Base-by-base conservation (phyloP, 371 early-diverging fungal species). In the Mucor indicus region DNA sequence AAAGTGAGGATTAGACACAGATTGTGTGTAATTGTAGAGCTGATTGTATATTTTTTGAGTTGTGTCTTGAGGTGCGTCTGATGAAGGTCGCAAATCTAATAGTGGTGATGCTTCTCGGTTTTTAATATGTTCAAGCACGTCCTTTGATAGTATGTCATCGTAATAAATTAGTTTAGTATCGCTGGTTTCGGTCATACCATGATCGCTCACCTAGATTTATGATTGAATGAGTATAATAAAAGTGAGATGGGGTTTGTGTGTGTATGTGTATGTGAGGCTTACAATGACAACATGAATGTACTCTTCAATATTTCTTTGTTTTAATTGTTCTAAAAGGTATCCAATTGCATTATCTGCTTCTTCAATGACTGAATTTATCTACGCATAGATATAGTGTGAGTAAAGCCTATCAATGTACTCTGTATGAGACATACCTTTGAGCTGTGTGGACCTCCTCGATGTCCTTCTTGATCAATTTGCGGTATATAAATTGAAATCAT, bases 381-480 rank as follows among this genome's bases (percentile, higher is more conserved):
- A 38, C n/a, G n/a, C n/a, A n/a, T 21, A 30, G 16, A 15, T 2
- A 15, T 1, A 20, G 16, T 31, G 8, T 10, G 39, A 17, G 6
- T 30, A 19, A n/a, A 31, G n/a, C 22, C 4, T 5, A 27, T 25
- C 15, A 42, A 32, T 45, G 27, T 6, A 24, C n/a, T 11, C n/a
- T 24, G 43, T 9, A 25, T 2, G 22, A 0, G 22, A 10, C 30
- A 11, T 65, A 80, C 79, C 61, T 70, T 61, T 15, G 53, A 32
- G 1, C 87, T 77, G 38, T 92, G 68, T 1, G 92, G 91, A 1
- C 96, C 96, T 48, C 55, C 73, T 36, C 56, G 54, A 64, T 97
- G 96, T 0, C 95, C 96, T 6, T 80, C 79, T 30, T 72, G 50
- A 62, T 97, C 98, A 4, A 93, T 85, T 35, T 93, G 90, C 1